Base-by-base conservation (phyloP, 495 filamentous ascomycete species). In the Penicillium riverlandense region DNA sequence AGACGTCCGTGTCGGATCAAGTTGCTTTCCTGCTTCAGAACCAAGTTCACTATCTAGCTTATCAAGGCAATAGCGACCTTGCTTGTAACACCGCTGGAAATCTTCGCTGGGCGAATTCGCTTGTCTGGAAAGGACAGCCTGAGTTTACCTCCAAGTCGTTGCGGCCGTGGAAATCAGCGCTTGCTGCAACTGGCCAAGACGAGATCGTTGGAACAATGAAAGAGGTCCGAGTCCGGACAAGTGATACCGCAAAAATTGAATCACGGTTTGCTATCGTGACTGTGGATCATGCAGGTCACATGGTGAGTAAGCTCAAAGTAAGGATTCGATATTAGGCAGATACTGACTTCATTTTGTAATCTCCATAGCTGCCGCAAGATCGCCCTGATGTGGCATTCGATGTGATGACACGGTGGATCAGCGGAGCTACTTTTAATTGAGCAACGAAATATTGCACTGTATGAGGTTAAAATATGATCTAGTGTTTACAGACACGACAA, bases 31-130 rank as follows among this genome's bases (percentile, higher is more conserved):
- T 71, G 11, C 61, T 74, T 8, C 35, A 56, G 8, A 59, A 57
- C 38, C 48, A 55, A 5, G 56, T 74, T 1, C 49, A 72, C 43
- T 60, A 59, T 35, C 45, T 74, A n/a, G 62, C 63, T 16, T 74
- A 74, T 42, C 66, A 72, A 49, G 69, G 70, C 0, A 74, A 72
- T 43, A 53, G 72, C 1, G 70, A 74, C 44, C 47, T 74, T 10
- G 60, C 58, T 2, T 74, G 70, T 37, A 74, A 74, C 40, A 72
- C 70, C 2, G 69, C 68, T 5, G 70, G 70, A 29, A 67, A 61
- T 39, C 47, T 63, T 0, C 53, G 62, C 0, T 71, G 70, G 70
- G 57, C 66, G 4, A 54, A 58, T 35, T 59, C 53, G 32, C 50
- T 74, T 40, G 14, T 39, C 8, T 74, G 70, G 70, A 70, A 68